These are phyloP conservation scores for Pleurotus tuber-regium DNA, from an alignment of 768 basidiomycete species.

Conservation along the genomic window DNA sequence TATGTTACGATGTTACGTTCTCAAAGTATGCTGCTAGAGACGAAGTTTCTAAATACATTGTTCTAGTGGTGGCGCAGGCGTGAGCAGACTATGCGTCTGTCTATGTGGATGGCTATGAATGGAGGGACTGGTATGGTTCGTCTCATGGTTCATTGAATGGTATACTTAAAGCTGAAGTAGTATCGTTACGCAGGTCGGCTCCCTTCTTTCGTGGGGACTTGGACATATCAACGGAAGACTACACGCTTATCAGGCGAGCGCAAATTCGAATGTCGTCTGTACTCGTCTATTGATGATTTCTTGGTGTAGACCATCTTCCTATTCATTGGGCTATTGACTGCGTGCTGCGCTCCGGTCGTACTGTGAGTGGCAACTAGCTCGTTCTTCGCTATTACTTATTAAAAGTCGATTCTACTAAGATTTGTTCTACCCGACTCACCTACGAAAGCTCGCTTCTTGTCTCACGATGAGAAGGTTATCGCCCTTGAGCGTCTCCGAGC, in stretches of 20 bases:
- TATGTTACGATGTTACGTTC: constrained; percentile 5
- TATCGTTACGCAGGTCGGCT: constrained; percentile 30
- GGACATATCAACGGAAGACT: constrained; percentile 36
- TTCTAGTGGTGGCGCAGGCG: constrained; percentile 45
- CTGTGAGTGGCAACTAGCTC: constrained; percentile 28
- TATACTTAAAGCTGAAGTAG: too few relatives aligned
- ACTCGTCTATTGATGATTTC: not conserved
- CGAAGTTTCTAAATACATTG: not conserved
- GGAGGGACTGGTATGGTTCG: constrained; percentile 37
- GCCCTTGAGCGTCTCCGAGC: constrained; percentile 39
- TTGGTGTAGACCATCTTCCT: constrained; percentile 39
- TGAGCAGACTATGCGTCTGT: constrained; percentile 40
- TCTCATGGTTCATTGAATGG: too few relatives aligned
- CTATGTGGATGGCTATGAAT: constrained; percentile 43
- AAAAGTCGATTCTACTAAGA: too few relatives aligned
- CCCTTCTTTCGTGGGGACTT: constrained; percentile 39
- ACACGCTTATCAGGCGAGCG: constrained; percentile 36
- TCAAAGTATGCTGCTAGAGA: too few relatives aligned
- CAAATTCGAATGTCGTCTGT: constrained; percentile 4
- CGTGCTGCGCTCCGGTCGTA: constrained; percentile 34
- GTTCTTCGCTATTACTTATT: too few relatives aligned
- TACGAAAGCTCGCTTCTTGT: constrained; percentile 37
- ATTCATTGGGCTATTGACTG: constrained; percentile 40
- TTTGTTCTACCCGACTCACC: constrained; percentile 45
- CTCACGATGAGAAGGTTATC: constrained; percentile 36